Base-by-base conservation (phyloP, 179 eudicot species). In the Corrigiola litoralis region DNA sequence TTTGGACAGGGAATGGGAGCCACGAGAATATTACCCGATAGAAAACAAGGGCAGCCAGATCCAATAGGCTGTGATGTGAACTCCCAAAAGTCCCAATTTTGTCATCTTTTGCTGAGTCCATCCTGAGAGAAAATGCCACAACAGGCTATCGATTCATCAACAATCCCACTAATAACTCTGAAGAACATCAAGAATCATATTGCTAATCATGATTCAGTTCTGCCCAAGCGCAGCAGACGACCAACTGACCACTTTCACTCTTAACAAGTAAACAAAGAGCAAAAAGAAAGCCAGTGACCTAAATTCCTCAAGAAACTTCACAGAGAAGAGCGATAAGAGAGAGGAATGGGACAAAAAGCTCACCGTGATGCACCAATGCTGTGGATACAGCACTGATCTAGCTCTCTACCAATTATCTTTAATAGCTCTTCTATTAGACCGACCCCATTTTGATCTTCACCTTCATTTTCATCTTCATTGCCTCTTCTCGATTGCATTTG, bases 41-140 rank as follows among this genome's bases (percentile, higher is more conserved):
- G 53, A 94, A 82, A 68, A 90, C 91, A 71, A 87, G 80, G 34
- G 99, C 91, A 4, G 94, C 84, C 79, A 94, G 94, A 79, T 94
- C 96, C 84, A 86, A 65, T 70, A 86, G 45, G 61, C 78, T 72
- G 60, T 73, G 80, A 63, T 89, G 87, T 66, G 95, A 84, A 75
- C 69, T 81, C 51, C 89, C 69, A 77, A 82, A 74, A 70, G 65
- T 78, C 71, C 90, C 90, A 38, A 65, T 73, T 70, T 82, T 88
- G 58, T 84, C 91, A 76, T 87, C 95, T 77, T 79, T 89, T 76
- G 77, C 68, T 63, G 77, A 63, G 52, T 91, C 96, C 68, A 76
- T 55, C 87, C 97, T 94, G 80, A 60, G 59, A 73, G 48, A 52
- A 58, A 46, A 23, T n/a, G n/a, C n/a, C n/a, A n/a, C n/a, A n/a